Conservation (phyloP, 1,284 basidiomycete genomes). For the Gomphus bonarii region DNA sequence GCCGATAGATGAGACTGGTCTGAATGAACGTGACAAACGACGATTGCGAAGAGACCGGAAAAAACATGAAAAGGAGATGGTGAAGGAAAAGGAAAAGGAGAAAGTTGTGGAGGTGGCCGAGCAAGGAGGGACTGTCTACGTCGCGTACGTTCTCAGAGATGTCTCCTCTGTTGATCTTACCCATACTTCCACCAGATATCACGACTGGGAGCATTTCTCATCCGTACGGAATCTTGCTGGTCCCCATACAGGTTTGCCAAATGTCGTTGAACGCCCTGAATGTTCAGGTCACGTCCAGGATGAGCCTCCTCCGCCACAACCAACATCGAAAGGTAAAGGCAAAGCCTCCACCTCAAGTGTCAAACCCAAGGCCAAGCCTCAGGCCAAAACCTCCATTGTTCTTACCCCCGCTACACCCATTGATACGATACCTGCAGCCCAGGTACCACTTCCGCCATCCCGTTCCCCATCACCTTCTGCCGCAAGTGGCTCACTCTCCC, state of each 20-base stretch:
- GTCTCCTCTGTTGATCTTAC: constrained; percentile 11
- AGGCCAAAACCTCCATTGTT: constrained; percentile 16
- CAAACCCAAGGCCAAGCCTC: constrained; percentile 8
- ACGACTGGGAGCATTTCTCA: constrained; percentile 94
- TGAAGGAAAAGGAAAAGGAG: constrained; percentile 10
- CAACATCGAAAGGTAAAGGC: constrained; percentile 18
- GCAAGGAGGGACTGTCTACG: constrained; percentile 45
- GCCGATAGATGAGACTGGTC: constrained; percentile 16
- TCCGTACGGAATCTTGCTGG: constrained; percentile 81
- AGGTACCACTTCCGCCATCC: constrained; percentile 28
- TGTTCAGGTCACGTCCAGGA: constrained; percentile 22
- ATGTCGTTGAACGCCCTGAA: constrained; percentile 45
- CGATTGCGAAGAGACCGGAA: constrained; percentile 27
- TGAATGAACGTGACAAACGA: constrained; percentile 26
- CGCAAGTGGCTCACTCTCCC: constrained; percentile 20
- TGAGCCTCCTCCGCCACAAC: constrained; percentile 14
- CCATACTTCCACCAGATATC: constrained; percentile 43
- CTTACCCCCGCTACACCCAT: constrained; percentile 16
- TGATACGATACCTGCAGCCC: constrained; percentile 18
- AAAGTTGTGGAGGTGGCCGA: constrained; percentile 17
- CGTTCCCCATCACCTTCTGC: constrained; percentile 21
- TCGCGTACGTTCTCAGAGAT: constrained; percentile 50
- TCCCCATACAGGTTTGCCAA: constrained; percentile 71
- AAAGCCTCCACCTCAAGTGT: not conserved
- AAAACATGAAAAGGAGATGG: constrained; percentile 22